Conservation (phyloP, 2,329 filamentous ascomycete species). For the Neonectria punicea region DNA sequence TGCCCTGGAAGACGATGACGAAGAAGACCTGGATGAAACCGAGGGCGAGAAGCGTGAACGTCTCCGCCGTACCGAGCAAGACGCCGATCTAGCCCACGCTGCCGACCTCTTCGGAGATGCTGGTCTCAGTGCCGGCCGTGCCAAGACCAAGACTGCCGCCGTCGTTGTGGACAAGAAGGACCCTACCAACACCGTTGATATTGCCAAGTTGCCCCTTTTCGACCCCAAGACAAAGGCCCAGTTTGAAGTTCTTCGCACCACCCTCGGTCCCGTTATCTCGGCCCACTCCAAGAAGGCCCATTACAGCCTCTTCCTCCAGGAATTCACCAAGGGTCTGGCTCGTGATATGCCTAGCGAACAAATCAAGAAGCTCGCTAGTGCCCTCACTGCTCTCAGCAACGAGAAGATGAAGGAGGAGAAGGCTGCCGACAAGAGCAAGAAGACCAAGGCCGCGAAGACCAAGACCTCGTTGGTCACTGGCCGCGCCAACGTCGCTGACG, state of each 20-base stretch:
- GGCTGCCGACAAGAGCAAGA: slow-evolving; percentile 94
- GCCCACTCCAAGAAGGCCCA: slow-evolving; percentile 87
- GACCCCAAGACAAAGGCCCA: slow-evolving; percentile 88
- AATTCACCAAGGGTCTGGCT: slow-evolving; percentile 87
- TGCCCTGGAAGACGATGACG: slow-evolving; percentile 65
- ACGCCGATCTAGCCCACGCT: slow-evolving; percentile 88
- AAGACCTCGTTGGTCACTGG: slow-evolving; percentile 83
- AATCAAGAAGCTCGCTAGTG: slow-evolving; percentile 94
- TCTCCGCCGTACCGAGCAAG: slow-evolving; percentile 82
- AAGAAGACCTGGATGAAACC: slow-evolving; percentile 76
- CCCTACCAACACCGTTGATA: slow-evolving; percentile 82
- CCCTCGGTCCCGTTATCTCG: slow-evolving; percentile 80
- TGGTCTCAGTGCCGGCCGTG: slow-evolving; percentile 73
- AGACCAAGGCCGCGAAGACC: slow-evolving; percentile 95
- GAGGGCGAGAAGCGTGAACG: slow-evolving; percentile 79
- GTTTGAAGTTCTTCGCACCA: slow-evolving; percentile 82
- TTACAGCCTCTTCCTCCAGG: slow-evolving; percentile 89
- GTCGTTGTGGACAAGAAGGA: slow-evolving; percentile 79
- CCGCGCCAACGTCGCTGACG: slow-evolving; percentile 73
- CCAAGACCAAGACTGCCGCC: slow-evolving; percentile 70
- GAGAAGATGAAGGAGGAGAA: slow-evolving; percentile 99
- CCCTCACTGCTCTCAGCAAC: slow-evolving; percentile 89
- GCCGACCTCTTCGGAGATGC: slow-evolving; percentile 88
- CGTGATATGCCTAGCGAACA: slow-evolving; percentile 91
- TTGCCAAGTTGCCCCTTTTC: slow-evolving; percentile 84